phyloP scores from a whole-genome alignment of 257 asterid genomes.

The Nicotiana tabacum region DNA sequence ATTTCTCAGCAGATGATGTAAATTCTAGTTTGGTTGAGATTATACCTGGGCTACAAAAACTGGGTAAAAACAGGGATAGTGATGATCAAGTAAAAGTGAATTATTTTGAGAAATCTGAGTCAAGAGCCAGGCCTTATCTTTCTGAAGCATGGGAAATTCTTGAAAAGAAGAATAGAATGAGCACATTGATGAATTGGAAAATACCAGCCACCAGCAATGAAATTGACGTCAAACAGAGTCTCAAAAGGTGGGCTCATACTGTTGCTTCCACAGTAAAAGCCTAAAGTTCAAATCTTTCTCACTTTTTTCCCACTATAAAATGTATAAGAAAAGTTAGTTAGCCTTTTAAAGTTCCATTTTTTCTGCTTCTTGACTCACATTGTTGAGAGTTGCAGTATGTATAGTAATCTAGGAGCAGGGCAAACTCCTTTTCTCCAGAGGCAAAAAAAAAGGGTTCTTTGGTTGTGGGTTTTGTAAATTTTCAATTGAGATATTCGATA shows the following conservation, averaged over 20 bases:
- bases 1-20: slow-evolving; percentile 42
- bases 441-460: not conserved
- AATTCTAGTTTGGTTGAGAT: slow-evolving; percentile 30
- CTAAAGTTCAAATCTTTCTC: not conserved
- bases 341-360: not conserved
- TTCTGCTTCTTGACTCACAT: not conserved
- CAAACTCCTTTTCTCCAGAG: not conserved
- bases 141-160: slow-evolving; percentile 50
- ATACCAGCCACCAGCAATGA: slow-evolving; percentile 29
- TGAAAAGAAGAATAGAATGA: slow-evolving; percentile 11
- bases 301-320: not conserved
- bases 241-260: slow-evolving; percentile 61
- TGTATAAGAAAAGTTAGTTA: not conserved
- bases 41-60: slow-evolving; percentile 48
- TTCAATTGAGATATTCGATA: not conserved
- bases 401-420: not conserved
- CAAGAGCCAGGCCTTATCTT: slow-evolving; percentile 40
- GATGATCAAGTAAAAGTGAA: not conserved
- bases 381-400: not conserved
- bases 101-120: not conserved
- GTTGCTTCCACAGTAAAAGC: slow-evolving; percentile 43
- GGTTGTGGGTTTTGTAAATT: not conserved
- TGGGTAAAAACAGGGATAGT: not conserved
- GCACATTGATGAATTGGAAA: slow-evolving; percentile 33
- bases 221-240: slow-evolving; percentile 36